A percentile compares a stretch with the other conserved stretches of the same genome.
These are phyloP conservation scores for Magnolia officinalis DNA, from an alignment of 164 flowering plant genomes.

Conservation along the genomic window DNA sequence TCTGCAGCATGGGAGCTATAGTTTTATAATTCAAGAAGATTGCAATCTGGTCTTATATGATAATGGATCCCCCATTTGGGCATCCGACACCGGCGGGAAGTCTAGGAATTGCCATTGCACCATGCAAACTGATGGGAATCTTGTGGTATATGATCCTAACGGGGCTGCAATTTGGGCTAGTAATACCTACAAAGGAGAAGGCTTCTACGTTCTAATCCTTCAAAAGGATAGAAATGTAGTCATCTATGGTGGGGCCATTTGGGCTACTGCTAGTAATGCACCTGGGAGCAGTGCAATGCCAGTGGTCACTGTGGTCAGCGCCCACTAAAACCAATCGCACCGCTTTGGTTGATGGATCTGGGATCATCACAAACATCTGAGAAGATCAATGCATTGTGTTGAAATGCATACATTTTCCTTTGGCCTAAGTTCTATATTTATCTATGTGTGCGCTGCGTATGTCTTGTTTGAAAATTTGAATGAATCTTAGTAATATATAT, in stretches of 20 bases:
- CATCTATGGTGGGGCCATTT: background rate
- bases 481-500: too few relatives aligned
- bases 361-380: too few relatives aligned
- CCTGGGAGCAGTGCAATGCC: background rate
- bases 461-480: too few relatives aligned
- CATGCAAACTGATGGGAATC: background rate
- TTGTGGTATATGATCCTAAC: background rate
- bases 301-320: background rate
- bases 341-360: too few relatives aligned
- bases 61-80: background rate
- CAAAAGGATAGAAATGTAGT: conserved; percentile 3
- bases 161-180: conserved; percentile 1
- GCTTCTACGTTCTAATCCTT: background rate
- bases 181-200: background rate
- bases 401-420: too few relatives aligned
- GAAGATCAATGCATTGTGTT: too few relatives aligned
- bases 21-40: background rate
- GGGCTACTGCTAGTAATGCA: background rate
- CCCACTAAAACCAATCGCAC: too few relatives aligned
- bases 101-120: background rate
- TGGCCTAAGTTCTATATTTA: too few relatives aligned
- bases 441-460: too few relatives aligned
- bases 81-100: background rate
- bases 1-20: background rate
- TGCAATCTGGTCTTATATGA: conserved; percentile 10